These are phyloP conservation scores for Cordyceps fumosorosea DNA, from an alignment of 2,329 filamentous ascomycete species.

Conservation along the genomic window DNA sequence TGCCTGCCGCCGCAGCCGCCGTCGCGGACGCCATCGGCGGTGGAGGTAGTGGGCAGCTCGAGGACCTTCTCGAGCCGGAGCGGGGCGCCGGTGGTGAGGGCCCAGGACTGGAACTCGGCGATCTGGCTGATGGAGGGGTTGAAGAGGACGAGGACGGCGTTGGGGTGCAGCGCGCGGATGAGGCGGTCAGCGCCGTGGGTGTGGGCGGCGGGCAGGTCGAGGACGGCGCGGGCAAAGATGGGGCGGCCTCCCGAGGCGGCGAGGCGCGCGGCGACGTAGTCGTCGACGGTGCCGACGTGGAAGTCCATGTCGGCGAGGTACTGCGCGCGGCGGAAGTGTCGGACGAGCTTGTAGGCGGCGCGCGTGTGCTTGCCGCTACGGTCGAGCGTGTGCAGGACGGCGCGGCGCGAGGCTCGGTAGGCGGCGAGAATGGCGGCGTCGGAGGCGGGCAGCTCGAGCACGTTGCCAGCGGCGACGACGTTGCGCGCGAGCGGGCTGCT, in stretches of 20 bases:
- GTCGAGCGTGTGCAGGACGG: constrained; percentile 71
- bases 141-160: constrained; percentile 64
- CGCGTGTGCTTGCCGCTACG: constrained; percentile 53
- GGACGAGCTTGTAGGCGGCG: constrained; percentile 58
- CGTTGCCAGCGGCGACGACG: constrained; percentile 13
- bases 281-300: constrained; percentile 58
- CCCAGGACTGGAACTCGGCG: constrained; percentile 45
- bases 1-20: constrained; percentile 44
- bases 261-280: constrained; percentile 53
- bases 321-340: constrained; percentile 61
- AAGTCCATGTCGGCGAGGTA: constrained; percentile 69
- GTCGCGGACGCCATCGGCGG: constrained; percentile 37
- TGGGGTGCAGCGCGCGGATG: constrained; percentile 51
- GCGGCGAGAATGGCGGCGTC: constrained; percentile 29
- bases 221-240: constrained; percentile 64
- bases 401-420: constrained; percentile 49
- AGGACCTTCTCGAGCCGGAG: constrained; percentile 50
- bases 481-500: constrained; percentile 18
- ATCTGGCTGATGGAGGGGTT: constrained; percentile 76
- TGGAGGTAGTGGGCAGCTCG: constrained; percentile 44
- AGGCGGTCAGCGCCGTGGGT: constrained; percentile 37
- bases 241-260: constrained; percentile 35
- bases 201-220: constrained; percentile 65
- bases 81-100: constrained; percentile 45
- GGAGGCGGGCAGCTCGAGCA: constrained; percentile 20